These are phyloP conservation scores for Paramecium primaurelia DNA, from an alignment of 73 alveolate genomes.

Conservation along the genomic window DNA sequence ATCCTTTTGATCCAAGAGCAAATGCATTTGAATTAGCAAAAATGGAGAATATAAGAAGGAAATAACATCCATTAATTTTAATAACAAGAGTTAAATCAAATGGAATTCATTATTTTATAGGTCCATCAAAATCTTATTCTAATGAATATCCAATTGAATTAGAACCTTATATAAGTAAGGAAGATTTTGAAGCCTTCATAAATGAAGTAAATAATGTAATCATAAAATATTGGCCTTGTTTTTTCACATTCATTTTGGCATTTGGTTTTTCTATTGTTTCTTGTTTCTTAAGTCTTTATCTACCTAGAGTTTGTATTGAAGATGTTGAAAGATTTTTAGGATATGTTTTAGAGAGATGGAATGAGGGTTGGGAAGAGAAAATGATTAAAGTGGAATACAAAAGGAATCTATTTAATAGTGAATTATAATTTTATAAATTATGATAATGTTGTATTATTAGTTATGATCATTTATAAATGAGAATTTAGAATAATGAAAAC, in stretches of 20 bases:
- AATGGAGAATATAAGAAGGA: neutral
- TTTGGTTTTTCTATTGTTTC: neutral
- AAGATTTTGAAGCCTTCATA: neutral
- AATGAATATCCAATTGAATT: neutral
- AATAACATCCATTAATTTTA: neutral
- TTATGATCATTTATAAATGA: neutral
- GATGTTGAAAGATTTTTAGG: conserved; percentile 40
- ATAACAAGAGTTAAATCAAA: neutral
- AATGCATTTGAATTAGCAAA: conserved; percentile 24
- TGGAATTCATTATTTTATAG: neutral
- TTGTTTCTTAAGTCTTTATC: conserved; percentile 12
- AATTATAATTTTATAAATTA: neutral
- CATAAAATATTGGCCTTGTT: conserved; percentile 27
- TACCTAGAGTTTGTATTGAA: conserved; percentile 32
- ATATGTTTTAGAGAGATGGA: conserved; percentile 31
- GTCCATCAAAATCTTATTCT: neutral
- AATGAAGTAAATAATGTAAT: conserved; percentile 16
- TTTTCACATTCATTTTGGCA: conserved; percentile 25
- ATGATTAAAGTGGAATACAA: neutral
- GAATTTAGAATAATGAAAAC: neutral
- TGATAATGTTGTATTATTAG: neutral
- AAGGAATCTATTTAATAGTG: neutral
- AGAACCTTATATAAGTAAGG: neutral
- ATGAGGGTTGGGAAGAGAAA: neutral
- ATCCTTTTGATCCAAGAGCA: conserved; percentile 38